Conservation (phyloP, 169 alveolate species). For the Eimeria tenella region DNA sequence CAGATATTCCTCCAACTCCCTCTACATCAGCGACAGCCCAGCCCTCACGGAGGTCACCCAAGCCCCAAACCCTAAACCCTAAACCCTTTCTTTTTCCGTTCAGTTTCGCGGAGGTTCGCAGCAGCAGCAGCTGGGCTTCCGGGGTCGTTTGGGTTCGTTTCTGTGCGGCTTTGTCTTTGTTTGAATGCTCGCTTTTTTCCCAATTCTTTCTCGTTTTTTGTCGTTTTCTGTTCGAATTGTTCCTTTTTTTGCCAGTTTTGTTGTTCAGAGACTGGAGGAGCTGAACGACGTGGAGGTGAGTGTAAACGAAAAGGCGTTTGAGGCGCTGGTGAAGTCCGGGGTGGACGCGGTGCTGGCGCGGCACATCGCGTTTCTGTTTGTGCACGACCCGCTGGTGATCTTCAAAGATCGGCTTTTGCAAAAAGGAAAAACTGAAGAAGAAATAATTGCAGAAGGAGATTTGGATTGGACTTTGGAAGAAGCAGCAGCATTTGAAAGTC, state of each 20-base stretch:
- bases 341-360: conserved; percentile 92
- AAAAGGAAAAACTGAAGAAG: background rate
- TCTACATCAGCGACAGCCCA: conserved; percentile 91
- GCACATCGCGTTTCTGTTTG: conserved; percentile 93
- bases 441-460: background rate
- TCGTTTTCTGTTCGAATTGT: too few relatives aligned
- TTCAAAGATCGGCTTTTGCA: conserved; percentile 80
- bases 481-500: conserved; percentile 77
- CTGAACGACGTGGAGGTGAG: conserved; percentile 93
- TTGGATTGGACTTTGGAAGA: conserved; percentile 77
- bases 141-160: background rate
- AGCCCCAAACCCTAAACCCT: too few relatives aligned
- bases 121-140: background rate
- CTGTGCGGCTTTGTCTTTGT: background rate
- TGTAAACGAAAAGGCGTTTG: conserved; percentile 87
- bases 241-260: too few relatives aligned
- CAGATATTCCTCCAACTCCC: conserved; percentile 93
- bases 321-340: conserved; percentile 85
- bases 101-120: too few relatives aligned
- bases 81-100: too few relatives aligned
- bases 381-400: conserved; percentile 96
- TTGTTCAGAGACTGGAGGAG: conserved; percentile 75
- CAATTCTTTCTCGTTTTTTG: too few relatives aligned
- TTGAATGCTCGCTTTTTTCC: background rate
- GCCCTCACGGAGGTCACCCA: conserved; percentile 71